Percentiles rank a stretch among this genome's conserved stretches.
phyloP scores from a whole-genome alignment of 169 alveolate species.

The Blepharisma undulans region DNA sequence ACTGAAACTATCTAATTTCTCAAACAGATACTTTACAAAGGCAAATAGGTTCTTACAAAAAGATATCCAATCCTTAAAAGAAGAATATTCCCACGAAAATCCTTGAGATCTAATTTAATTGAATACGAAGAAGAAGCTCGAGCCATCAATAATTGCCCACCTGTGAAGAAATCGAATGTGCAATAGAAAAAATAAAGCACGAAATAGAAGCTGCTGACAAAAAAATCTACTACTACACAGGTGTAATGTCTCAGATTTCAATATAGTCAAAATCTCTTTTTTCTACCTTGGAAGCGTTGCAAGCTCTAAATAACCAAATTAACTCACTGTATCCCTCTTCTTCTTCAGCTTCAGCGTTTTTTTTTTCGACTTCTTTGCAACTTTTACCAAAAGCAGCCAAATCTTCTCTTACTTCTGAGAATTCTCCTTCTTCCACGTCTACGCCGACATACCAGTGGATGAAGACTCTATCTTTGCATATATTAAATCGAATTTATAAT shows the following conservation, averaged over 20 bases:
- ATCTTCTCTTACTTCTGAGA: slow-evolving; percentile 98
- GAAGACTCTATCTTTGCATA: slow-evolving; percentile 98
- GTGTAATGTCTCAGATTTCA: not conserved
- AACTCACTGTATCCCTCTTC: too few species aligned
- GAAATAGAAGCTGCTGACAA: not conserved
- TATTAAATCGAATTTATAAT: slow-evolving; percentile 98
- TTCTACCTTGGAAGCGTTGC: not conserved
- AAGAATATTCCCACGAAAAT: not conserved
- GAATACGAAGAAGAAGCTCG: slow-evolving; percentile 1
- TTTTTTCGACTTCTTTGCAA: slow-evolving; percentile 97
- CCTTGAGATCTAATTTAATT: not conserved
- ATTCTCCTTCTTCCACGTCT: slow-evolving; percentile 99
- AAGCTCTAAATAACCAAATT: not conserved
- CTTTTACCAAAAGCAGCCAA: slow-evolving; percentile 98
- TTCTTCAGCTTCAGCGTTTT: too few species aligned
- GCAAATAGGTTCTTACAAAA: not conserved
- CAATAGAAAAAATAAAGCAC: not conserved
- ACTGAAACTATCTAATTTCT: not conserved
- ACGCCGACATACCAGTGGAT: slow-evolving; percentile 99
- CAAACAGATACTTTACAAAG: not conserved
- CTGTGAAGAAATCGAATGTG: not conserved
- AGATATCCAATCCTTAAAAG: not conserved
- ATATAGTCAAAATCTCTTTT: not conserved
- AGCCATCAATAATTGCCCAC: not conserved
- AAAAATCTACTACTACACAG: not conserved